phyloP scores from a whole-genome alignment of 805 yeast species.

The Blastobotrys americana region DNA sequence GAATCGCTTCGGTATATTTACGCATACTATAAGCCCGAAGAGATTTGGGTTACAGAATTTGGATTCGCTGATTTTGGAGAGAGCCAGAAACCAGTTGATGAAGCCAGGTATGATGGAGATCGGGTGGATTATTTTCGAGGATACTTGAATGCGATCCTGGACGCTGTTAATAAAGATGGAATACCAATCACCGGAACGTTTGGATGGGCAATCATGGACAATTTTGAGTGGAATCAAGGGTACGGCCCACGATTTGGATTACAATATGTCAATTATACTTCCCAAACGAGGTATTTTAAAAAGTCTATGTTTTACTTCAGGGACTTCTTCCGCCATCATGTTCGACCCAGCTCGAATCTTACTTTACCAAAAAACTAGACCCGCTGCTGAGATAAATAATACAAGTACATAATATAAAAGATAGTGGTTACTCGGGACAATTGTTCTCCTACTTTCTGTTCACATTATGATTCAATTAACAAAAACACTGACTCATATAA shows the following conservation, averaged over 20 bases:
- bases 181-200: conserved; percentile 30
- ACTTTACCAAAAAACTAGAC: too few species aligned
- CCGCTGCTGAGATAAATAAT: too few species aligned
- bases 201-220: conserved; percentile 33
- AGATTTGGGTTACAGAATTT: conserved; percentile 30
- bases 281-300: conserved; percentile 15
- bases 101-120: conserved; percentile 27
- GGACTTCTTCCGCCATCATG: conserved; percentile 9
- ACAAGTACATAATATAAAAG: too few species aligned
- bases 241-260: conserved; percentile 17
- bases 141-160: conserved; percentile 27
- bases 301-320: conserved; percentile 20
- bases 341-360: too few species aligned
- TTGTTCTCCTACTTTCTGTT: too few species aligned
- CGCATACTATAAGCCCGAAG: conserved; percentile 24
- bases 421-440: too few species aligned
- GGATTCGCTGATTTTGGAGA: conserved; percentile 33
- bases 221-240: conserved; percentile 32
- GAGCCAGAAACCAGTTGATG: conserved; percentile 23
- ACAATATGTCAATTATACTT: conserved; percentile 17
- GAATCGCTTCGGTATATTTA: conserved; percentile 19
- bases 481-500: too few species aligned
- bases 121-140: conserved; percentile 30
- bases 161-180: conserved; percentile 23
- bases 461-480: too few species aligned